Conservation (phyloP, 2,329 filamentous ascomycete species). For the Epicoccum nigrum region DNA sequence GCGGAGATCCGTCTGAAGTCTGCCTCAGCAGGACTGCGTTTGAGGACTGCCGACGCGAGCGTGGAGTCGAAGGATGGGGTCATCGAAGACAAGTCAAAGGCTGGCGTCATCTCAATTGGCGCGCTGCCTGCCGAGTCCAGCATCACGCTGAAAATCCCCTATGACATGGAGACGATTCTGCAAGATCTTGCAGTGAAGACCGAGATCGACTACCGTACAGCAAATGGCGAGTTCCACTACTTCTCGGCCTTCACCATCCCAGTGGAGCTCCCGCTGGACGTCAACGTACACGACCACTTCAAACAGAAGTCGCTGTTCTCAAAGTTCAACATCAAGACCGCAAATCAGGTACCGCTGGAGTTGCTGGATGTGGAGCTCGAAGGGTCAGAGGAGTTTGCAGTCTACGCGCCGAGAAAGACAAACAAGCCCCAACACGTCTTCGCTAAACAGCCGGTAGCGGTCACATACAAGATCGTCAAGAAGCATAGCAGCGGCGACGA, state of each 20-base stretch:
- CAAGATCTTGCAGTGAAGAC: constrained; percentile 73
- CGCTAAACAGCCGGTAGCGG: constrained; percentile 77
- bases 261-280: constrained; percentile 81
- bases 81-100: constrained; percentile 52
- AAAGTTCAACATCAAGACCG: constrained; percentile 87
- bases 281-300: constrained; percentile 97
- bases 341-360: constrained; percentile 74
- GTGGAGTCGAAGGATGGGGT: constrained; percentile 51
- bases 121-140: constrained; percentile 53
- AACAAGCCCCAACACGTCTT: constrained; percentile 67
- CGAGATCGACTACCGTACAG: constrained; percentile 76
- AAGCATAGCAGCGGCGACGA: constrained; percentile 49
- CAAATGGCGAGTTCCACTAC: constrained; percentile 68
- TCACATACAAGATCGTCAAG: constrained; percentile 78
- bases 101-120: constrained; percentile 55
- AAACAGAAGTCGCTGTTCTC: constrained; percentile 83
- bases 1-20: constrained; percentile 61
- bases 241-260: constrained; percentile 68
- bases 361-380: constrained; percentile 74
- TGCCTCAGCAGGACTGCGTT: constrained; percentile 64
- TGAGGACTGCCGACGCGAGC: constrained; percentile 60
- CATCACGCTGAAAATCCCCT: constrained; percentile 73
- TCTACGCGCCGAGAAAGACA: constrained; percentile 60
- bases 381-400: constrained; percentile 71
- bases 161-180: constrained; percentile 79